These are phyloP conservation scores for Ophiocordyceps unilateralis DNA, from an alignment of 2,329 filamentous ascomycete genomes.

Conservation along the genomic window DNA sequence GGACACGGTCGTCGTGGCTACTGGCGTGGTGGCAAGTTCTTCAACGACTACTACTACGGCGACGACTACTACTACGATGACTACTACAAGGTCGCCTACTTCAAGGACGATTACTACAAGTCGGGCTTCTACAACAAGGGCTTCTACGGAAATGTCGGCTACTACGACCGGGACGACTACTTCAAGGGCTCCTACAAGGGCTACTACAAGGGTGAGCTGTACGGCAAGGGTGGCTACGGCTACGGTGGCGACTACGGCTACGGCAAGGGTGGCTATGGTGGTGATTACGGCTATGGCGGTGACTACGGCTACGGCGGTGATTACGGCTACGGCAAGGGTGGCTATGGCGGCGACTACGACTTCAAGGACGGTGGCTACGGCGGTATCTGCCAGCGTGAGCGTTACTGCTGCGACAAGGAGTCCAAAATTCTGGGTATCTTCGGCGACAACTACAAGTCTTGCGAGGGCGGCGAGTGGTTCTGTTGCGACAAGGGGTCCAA, in stretches of 20 bases:
- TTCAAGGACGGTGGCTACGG: not conserved
- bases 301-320: not conserved
- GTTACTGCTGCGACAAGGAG: not conserved
- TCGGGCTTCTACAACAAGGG: not conserved
- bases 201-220: not conserved
- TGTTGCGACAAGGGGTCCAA: not conserved
- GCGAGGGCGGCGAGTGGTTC: not conserved
- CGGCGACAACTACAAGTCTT: not conserved
- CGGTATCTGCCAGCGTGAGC: not conserved
- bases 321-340: not conserved
- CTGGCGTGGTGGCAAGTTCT: not conserved
- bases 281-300: not conserved
- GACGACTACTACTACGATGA: not conserved
- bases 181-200: not conserved
- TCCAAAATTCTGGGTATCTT: not conserved
- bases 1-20: not conserved
- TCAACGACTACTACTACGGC: not conserved
- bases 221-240: not conserved
- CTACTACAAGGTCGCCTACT: not conserved
- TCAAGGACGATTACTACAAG: not conserved
- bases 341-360: not conserved
- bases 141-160: not conserved
- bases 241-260: not conserved
- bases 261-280: not conserved
- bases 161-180: not conserved